Base-by-base conservation (phyloP, 768 basidiomycete species). In the Daedaleopsis sinensis region DNA sequence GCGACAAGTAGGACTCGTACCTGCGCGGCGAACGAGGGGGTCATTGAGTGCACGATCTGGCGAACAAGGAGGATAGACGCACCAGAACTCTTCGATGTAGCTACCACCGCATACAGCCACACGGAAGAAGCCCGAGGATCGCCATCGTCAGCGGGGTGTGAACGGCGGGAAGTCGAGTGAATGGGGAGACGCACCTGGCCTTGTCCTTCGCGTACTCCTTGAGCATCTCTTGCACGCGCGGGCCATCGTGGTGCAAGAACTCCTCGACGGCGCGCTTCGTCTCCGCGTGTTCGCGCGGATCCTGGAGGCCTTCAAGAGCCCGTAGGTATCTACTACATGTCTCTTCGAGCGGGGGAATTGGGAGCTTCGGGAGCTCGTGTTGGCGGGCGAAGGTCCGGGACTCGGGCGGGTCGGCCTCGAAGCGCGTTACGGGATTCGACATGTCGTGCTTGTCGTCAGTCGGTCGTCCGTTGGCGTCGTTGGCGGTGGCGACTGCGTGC, bases 51-150 rank as follows among this genome's bases (percentile, higher is more conserved):
- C n/a, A n/a, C n/a, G n/a, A n/a, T n/a, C n/a, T n/a, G n/a, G 24
- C 19, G 19, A 44, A 24, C 27, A 52, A 27, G n/a, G 42, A 21
- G 44, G 39, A 15, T 46, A 68, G 19, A 68, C 83, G 71, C 76
- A 92, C 94, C 96, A 97, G 75, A 97, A 98, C 68, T 97, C 96
- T 68, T 98, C 95, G 70, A 98, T 96, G 70, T 96, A 97, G 70
- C 93, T 94, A 15, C 8, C 37, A 38, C 7, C 37, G 37, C 8
- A 15, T 60, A 66, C 59, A 9, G 61, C 6, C 6, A 19, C 38
- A n/a, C n/a, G n/a, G n/a, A 35, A 15, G 43, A 39, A 56, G 39
- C 58, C 35, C 42, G 27, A 50, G 52, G 11, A 57, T 52, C 62
- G 57, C 47, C 21, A 19, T 48, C 43, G 60, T 44, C 42, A 2